phyloP scores from a whole-genome alignment of 257 asterid genomes.

The Avicennia marina region DNA sequence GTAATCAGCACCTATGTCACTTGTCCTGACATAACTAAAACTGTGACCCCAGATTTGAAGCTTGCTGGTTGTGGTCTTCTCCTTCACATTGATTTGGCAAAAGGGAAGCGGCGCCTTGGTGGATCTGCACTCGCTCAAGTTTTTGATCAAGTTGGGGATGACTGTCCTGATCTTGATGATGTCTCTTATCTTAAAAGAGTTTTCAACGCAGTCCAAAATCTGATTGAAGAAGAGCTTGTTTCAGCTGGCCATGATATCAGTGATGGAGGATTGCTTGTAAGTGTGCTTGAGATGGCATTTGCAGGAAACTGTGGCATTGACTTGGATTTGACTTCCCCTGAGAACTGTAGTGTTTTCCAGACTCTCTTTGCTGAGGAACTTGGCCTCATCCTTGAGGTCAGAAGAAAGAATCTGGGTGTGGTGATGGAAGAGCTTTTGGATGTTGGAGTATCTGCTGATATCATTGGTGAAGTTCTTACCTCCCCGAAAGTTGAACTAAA shows the following conservation, averaged over 20 bases:
- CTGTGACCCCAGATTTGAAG: constrained; percentile 86
- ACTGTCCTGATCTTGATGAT: constrained; percentile 86
- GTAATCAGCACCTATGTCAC: constrained; percentile 90
- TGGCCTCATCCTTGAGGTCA: constrained; percentile 71
- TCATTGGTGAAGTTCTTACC: constrained; percentile 61
- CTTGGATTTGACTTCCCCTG: constrained; percentile 44
- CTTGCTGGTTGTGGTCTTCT: constrained; percentile 76
- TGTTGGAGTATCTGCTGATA: constrained; percentile 46
- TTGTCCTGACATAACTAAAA: constrained; percentile 90
- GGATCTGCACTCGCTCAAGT: constrained; percentile 95
- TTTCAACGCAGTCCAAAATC: constrained; percentile 69
- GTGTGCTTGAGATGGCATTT: constrained; percentile 90
- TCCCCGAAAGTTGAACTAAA: constrained; percentile 46
- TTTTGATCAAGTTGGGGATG: constrained; percentile 79
- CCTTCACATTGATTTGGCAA: constrained; percentile 82
- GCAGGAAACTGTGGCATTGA: constrained; percentile 79
- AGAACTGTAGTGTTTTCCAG: constrained; percentile 31
- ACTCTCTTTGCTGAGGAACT: constrained; percentile 90
- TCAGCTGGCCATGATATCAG: constrained; percentile 96
- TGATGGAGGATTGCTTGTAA: constrained; percentile 79
- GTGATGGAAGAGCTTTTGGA: constrained; percentile 42
- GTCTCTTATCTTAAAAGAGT: constrained; percentile 63
- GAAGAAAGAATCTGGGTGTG: constrained; percentile 36
- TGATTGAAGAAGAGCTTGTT: constrained; percentile 64
- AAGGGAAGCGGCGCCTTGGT: constrained; percentile 78